Conservation (phyloP, 257 asterid genomes). For the Hygrophila difformis region DNA sequence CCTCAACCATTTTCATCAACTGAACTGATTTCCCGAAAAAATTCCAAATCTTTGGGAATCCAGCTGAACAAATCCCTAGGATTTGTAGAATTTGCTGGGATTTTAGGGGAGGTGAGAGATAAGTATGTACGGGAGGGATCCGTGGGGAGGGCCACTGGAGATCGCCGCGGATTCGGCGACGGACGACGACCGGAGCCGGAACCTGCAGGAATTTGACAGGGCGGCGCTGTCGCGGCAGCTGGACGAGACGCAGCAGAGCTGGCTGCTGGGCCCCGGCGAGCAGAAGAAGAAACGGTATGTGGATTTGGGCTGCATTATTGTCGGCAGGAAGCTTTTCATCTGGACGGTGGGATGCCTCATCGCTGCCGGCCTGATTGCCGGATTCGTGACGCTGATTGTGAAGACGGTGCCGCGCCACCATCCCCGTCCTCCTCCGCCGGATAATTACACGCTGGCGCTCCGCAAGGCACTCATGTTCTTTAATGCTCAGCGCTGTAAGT, state of each 20-base stretch:
- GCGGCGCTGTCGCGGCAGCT: constrained; percentile 90
- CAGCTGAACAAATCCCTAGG: too few species aligned
- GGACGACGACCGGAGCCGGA: constrained; percentile 92
- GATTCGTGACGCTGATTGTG: constrained; percentile 70
- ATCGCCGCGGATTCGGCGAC: constrained; percentile 95
- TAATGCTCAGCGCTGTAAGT: constrained; percentile 90
- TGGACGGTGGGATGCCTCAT: constrained; percentile 77
- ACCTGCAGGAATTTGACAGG: constrained; percentile 73
- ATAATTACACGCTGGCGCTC: constrained; percentile 80
- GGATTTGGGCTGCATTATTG: constrained; percentile 92
- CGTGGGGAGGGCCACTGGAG: constrained; percentile 98
- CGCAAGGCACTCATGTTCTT: constrained; percentile 91
- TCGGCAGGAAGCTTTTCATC: constrained; percentile 76
- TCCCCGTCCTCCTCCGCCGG: constrained; percentile 68
- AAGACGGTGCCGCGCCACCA: constrained; percentile 80
- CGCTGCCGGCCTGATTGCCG: constrained; percentile 68
- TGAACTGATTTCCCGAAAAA: background rate
- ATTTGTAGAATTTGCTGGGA: too few species aligned
- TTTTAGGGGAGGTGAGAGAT: background rate
- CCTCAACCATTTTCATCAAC: too few species aligned
- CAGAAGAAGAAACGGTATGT: constrained; percentile 97
- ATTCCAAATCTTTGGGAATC: background rate
- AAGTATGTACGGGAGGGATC: constrained; percentile 90
- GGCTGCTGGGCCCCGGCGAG: constrained; percentile 92
- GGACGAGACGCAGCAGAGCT: constrained; percentile 97